Base-by-base conservation (phyloP, 768 basidiomycete genomes). In the Clitopilus hobsonii region DNA sequence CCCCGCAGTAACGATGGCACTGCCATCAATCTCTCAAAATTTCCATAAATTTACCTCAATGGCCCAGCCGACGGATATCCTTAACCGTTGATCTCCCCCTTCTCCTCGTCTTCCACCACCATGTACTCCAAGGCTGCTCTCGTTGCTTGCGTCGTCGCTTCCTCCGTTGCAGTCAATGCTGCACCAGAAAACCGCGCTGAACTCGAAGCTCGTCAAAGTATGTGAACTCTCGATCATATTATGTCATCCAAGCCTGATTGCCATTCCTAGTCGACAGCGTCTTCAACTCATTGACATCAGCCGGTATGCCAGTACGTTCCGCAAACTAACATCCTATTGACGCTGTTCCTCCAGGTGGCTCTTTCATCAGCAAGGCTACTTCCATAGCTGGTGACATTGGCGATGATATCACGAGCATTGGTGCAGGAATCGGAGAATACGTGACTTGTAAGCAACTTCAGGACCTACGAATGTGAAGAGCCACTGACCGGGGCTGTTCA, bases 151-250 rank as follows among this genome's bases (percentile, higher is more conserved):
- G 55, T 78, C 49, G 60, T 72, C 45, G 61, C 70, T 50, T 66
- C 73, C 32, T 65, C 69, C 45, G 63, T 67, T 38, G 60, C 69
- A 20, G 69, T 66, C 22, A 60, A 60, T 47, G 77, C 76, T n/a
- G 71, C 70, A 14, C 72, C 73, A 23, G 61, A 67, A 54, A 27
- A 51, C 18, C n/a, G n/a, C n/a, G n/a, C n/a, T n/a, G n/a, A n/a
- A n/a, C 55, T 69, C 13, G 61, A 78, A 54, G 68, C 71, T 56
- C 76, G 80, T 53, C 77, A 78, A 67, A 55, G 80, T 83, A 63
- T 25, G 74, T 18, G 25, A n/a, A n/a, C n/a, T n/a, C 23, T 28
- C 22, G 13, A 16, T 53, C 23, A n/a, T 41, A 23, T 38, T n/a
- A 27, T 6, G 18, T 53, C 32, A 18, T 38, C 49, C 63, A 56